Percentiles rank a stretch among this genome's conserved stretches.
phyloP scores from a whole-genome alignment of 2,329 filamentous ascomycete genomes.

The Penicillium sp. region DNA sequence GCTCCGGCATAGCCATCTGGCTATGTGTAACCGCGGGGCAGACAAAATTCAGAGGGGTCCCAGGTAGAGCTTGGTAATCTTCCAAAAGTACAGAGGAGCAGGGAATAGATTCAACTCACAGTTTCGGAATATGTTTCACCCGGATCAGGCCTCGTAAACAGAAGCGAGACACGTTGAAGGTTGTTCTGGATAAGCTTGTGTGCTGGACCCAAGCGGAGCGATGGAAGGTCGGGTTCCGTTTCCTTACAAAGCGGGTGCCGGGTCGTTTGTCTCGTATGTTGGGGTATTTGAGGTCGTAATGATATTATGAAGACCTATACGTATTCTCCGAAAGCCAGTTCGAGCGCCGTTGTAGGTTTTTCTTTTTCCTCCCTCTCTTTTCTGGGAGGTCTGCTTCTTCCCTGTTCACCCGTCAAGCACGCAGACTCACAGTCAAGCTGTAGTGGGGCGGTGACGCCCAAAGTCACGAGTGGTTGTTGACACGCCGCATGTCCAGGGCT shows the following conservation, averaged over 20 bases:
- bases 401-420: neutral
- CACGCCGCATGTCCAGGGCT: slow-evolving; percentile 16
- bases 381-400: neutral
- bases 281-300: neutral
- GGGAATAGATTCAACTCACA: slow-evolving; percentile 30
- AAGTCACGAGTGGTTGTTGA: slow-evolving; percentile 34
- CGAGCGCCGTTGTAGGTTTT: neutral
- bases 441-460: slow-evolving; percentile 34
- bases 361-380: neutral
- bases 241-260: slow-evolving; percentile 28
- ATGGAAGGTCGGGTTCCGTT: slow-evolving; percentile 22
- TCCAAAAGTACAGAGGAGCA: slow-evolving; percentile 1
- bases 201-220: slow-evolving; percentile 30
- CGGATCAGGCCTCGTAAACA: slow-evolving; percentile 29
- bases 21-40: slow-evolving; percentile 23
- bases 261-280: neutral
- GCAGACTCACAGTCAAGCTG: slow-evolving; percentile 8
- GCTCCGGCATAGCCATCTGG: neutral
- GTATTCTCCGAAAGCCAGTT: neutral
- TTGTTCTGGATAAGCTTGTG: slow-evolving; percentile 12
- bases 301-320: neutral
- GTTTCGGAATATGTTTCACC: slow-evolving; percentile 29
- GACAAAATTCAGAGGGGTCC: slow-evolving; percentile 14
- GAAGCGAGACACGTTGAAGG: slow-evolving; percentile 35
- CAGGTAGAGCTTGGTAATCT: slow-evolving; percentile 7